Base-by-base conservation (phyloP, 257 asterid species). In the Lantana camara region DNA sequence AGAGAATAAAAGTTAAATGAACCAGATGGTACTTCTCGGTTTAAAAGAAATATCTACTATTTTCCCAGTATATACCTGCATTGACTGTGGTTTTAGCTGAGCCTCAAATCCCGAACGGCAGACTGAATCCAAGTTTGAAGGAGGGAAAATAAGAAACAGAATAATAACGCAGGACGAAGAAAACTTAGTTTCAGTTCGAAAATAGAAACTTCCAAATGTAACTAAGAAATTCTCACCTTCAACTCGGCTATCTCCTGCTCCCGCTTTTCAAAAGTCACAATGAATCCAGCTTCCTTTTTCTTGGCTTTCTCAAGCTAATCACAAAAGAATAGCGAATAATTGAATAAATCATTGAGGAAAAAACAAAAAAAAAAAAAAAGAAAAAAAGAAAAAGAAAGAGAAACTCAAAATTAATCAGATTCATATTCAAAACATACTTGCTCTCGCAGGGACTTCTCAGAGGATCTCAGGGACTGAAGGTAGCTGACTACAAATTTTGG, bases 171-270 rank as follows among this genome's bases (percentile, higher is more conserved):
- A 60, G 40, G 68, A 23, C 29, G 49, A 57, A 37, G 15, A 17
- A 45, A 53, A 34, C 19, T 37, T 5, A 44, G 65, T 23, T 51
- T 34, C 32, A 59, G 40, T 15, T 16, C 41, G 32, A 32, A 41
- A 42, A 20, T 23, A 41, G 24, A 14, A 40, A 57, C 45, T 37
- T 27, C 8, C 6, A 65, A 57, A 23, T 42, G 29, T 15, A 30
- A 63, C 0, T 37, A 45, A 45, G 30, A 48, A 70, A 37, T 64
- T 60, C 75, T 52, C 59, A 87, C 99, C 99, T 93, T 94, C 84
- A 94, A 75, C 68, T 94, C 99, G 72, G 99, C 95, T 78, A 94
- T 94, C 88, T 94, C 99, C 79, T 88, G 99, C 80, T 94, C 99
- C 64, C 99, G 86, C 73, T 94, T 94, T 12, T 96, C 96, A 84